Base-by-base conservation (phyloP, 2,329 filamentous ascomycete genomes). In the Sporothrix curviconia region DNA sequence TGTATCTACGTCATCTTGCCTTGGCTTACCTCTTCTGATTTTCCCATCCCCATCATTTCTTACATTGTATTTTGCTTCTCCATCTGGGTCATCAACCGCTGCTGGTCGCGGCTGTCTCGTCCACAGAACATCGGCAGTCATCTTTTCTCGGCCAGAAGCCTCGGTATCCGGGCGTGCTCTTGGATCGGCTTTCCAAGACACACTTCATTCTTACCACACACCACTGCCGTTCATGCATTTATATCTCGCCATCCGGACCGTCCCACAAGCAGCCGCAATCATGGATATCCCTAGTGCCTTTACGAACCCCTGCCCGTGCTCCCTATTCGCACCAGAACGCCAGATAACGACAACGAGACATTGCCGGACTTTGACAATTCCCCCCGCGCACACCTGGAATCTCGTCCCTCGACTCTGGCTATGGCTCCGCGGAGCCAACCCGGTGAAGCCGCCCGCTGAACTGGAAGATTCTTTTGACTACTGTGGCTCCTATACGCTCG, bases 381-480 rank as follows among this genome's bases (percentile, higher is more conserved):
- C 25, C 40, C 52, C 25, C 4, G 32, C 36, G 28, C n/a, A 32
- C 44, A 25, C 32, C 30, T 17, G 14, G 12, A 22, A 12, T 28
- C 5, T 50, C 56, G 8, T 57, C 52, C 25, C 25, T 40, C 9
- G 63, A 64, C 24, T 64, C 63, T 3, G 63, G 63, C 17, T 64
- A 64, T 36, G 59, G 49, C 32, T 64, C 63, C 28, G 53, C 57
- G 19, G 24, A 44, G 1, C 28, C 55, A 50, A 59, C 54, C 61
- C 61, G 3, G 50, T 47, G 8, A 57, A 58, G 7, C 37, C 36
- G 1, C 52, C 43, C 0, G 39, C 37, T 0, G 30, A n/a, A n/a
- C n/a, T 49, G 0, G 25, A 9, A 3, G 17, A 37, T 3, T 4
- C 36, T 3, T 51, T 43, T 6, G 34, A 53, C 36, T 8, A 36